Evolutionary conservation across 2,329 filamentous ascomycete genomes (phyloP).

Genomic region (Alternaria longipes): DNA sequence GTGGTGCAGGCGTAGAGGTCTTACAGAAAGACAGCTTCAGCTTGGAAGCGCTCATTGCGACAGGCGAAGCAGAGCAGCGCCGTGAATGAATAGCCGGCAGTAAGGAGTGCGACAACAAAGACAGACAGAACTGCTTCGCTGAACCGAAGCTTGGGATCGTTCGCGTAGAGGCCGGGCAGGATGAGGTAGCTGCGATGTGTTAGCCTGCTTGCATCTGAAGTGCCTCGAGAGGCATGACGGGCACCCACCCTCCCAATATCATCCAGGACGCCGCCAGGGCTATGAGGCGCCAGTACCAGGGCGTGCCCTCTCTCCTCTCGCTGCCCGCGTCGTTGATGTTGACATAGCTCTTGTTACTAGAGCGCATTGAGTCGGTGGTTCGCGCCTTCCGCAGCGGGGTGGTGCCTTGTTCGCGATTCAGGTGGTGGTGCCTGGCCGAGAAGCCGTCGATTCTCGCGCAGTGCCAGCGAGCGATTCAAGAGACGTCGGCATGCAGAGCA

Average conservation of each 20-base stretch:
- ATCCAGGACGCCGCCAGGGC: constrained; percentile 57
- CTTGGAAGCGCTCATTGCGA: constrained; percentile 57
- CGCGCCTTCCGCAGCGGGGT: constrained; percentile 29
- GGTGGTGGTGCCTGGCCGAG: constrained; percentile 17
- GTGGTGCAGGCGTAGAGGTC: constrained; percentile 8
- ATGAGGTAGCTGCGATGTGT: constrained; percentile 56
- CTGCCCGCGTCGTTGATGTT: constrained; percentile 36
- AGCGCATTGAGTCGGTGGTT: constrained; percentile 42
- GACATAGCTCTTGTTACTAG: constrained; percentile 41
- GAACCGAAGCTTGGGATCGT: constrained; percentile 51
- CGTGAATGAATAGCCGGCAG: constrained; percentile 60
- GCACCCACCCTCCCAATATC: constrained; percentile 58
- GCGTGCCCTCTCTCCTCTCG: constrained; percentile 32
- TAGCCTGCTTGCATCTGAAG: constrained; percentile 18
- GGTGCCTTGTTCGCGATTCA: constrained; percentile 31
- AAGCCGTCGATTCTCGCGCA: constrained; percentile 19
- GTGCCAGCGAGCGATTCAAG: constrained; percentile 15
- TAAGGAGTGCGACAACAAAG: constrained; percentile 58
- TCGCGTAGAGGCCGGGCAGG: constrained; percentile 58
- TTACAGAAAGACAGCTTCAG: constrained; percentile 59
- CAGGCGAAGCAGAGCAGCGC: constrained; percentile 59
- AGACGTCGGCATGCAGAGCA: constrained; percentile 28
- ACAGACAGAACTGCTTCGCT: constrained; percentile 54
- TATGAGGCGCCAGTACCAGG: constrained; percentile 61
- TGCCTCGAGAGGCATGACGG: constrained; percentile 2